Base-by-base conservation (phyloP, 345 rosid genomes). In the Eucalyptus shirleyi region DNA sequence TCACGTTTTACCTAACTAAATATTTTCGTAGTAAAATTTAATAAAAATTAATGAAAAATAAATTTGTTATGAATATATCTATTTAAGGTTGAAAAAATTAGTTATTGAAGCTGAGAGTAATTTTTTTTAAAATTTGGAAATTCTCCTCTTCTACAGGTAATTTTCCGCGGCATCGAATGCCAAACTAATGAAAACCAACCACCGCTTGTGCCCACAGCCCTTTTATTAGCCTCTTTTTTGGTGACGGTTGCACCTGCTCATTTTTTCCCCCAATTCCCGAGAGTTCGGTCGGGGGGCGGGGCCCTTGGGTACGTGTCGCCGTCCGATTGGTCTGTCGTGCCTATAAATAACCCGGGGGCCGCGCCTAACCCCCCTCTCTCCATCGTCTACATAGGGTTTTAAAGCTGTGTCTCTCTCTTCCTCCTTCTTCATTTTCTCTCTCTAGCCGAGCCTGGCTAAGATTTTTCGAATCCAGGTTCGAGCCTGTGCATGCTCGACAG, bases 341-440 rank as follows among this genome's bases (percentile, higher is more conserved):
- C 37, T 92, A 94, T 95, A 93, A 94, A 93, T 93, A 87, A 69
- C 90, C 87, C 56, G 23, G 80, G 28, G 72, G 50, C 40, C 49
- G 14, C 14, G n/a, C 30, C 30, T 44, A 16, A 6, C 16, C 4
- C 32, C 1, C 8, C 28, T n/a, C 28, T n/a, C 81, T 82, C 49
- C 86, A 62, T 80, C 9, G 6, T 59, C 37, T 24, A 4, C n/a
- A 18, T 49, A 88, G 89, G 89, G 89, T 88, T 56, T 56, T 88
- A 72, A 81, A 13, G 40, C 40, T 40, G 30, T 6, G 7, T 19
- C 17, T 50, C 18, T 50, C 37, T 65, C 72, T 89, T 37, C 37
- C 5, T 72, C 88, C 59, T 5, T 53, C 59, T 53, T 53, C 59
- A 53, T 8, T 56, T 13, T 44, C 44, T 51, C 47, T 55, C 53